Evolutionary conservation across 2,329 filamentous ascomycete species (phyloP).

Genomic region (Trichoderma aggressivum): DNA sequence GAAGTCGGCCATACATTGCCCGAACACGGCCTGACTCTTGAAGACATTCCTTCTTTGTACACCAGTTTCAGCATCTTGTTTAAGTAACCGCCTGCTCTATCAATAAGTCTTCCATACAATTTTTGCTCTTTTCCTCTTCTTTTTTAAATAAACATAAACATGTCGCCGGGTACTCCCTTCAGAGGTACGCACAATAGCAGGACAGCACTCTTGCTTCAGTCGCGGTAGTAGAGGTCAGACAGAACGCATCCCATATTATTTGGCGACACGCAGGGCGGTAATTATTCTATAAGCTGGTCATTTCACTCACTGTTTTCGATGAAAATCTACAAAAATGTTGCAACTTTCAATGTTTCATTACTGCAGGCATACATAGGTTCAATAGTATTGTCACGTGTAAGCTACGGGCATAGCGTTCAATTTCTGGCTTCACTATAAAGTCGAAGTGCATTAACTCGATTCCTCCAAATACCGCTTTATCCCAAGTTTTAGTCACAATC

Average conservation of each 20-base stretch:
- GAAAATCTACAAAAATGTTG: not conserved
- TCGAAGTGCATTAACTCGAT: not conserved
- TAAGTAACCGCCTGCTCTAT: not conserved
- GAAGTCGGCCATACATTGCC: slow-evolving; percentile 1
- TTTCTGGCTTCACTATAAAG: not conserved
- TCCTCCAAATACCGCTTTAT: not conserved
- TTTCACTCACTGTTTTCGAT: not conserved
- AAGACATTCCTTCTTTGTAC: not conserved
- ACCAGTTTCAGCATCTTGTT: not conserved
- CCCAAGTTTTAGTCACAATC: too few relatives aligned
- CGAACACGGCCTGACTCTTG: not conserved
- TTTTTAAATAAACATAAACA: not conserved
- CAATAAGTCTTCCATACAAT: too few relatives aligned
- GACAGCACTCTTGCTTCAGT: not conserved
- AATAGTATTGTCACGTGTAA: not conserved
- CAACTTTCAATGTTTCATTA: too few relatives aligned
- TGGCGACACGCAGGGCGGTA: not conserved
- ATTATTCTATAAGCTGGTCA: not conserved
- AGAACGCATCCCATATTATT: not conserved
- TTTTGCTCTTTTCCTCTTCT: not conserved
- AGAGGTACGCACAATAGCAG: not conserved
- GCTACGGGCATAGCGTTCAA: not conserved
- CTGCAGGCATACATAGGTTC: too few relatives aligned
- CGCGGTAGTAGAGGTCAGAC: not conserved
- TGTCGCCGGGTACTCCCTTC: not conserved